Evolutionary conservation across 2,329 filamentous ascomycete species (phyloP), one percentile per base, ranked within the genome.

Genomic region (Colletotrichum sp.): DNA sequence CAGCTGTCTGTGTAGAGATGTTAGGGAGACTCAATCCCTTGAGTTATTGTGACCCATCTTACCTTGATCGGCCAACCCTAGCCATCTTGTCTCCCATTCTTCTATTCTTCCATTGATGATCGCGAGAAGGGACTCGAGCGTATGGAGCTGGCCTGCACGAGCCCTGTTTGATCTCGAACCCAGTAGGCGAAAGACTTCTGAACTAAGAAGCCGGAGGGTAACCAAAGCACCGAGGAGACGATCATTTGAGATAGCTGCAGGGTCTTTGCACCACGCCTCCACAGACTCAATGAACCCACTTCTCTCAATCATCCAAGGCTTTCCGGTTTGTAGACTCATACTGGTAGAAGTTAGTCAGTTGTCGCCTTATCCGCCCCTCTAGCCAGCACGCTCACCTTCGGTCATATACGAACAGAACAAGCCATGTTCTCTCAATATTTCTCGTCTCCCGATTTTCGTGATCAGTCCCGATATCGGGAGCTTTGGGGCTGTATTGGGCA

Each of bases 231-330:
- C 82, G 5, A 86, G 79, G 4, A 86, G 78, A 8, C 80, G 77
- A 75, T 86, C 85, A 6, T 79, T 83, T 3, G 82, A 77, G 16
- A 80, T 80, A 5, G 84, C 83, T 52, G 81, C 71, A 1, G 73
- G 74, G 28, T 83, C 79, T 11, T 77, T 78, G 77, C 83, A 82
- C 85, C 85, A 87, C 15, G 77, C 78, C 22, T 82, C 81, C 8
- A 81, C 78, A n/a, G 83, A 82, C 30, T 82, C 81, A 63, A 86
- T 84, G 64, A 86, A 82, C 19, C 82, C 79, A 55, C 80, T 83
- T 15, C 82, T 79, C 39, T 85, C 84, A 28, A 86, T 85, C 85
- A 87, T 87, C 79, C 82, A 86, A 0, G 85, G 85, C 65, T 84
- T 86, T 6, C 85, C 85, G 1, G 84, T 82, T 73, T 87, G 85